Evolutionary conservation across 495 filamentous ascomycete species (phyloP), one percentile per base, ranked within the genome.

Genomic region (Hypoxylon lenormandii): DNA sequence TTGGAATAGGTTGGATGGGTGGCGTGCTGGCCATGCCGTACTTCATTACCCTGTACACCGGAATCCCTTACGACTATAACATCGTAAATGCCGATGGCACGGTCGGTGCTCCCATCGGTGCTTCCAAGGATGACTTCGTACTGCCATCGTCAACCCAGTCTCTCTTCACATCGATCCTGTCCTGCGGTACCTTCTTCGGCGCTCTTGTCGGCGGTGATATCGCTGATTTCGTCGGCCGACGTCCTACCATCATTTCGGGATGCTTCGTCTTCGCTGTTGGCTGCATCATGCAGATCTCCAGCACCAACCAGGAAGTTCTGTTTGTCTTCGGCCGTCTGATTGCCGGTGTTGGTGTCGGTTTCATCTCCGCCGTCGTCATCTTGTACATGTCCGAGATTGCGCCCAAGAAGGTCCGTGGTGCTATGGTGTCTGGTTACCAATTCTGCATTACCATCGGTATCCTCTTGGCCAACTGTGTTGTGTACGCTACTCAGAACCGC

Each of bases 381-480:
- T 78, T 91, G 38, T 92, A 90, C 80, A 89, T 90, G 88, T 87
- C 86, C 22, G 89, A 90, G 78, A 83, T 85, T 59, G 81, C 84
- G 7, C 89, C 89, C 21, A 86, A 85, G 77, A 86, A 85, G 70
- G 85, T 90, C 48, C 86, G 89, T 72, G 89, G 89, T 76, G 86
- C 87, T 21, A 83, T 91, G 47, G 89, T 91, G 33, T 85, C 86
- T 1, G 87, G 85, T 19, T 91, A 91, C 80, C 88, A 90, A 74
- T 90, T 91, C 80, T 88, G 85, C 75, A 85, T 91, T 74, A 91
- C 89, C 45, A 86, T 91, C 56, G 89, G 89, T 77, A 79, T 91
- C 67, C 82, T 91, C 71, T 57, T 90, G 43, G 88, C 89, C 13
- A 85, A 87, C 12, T 88, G 85, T 60, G 86, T 91, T 58, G 85